phyloP scores from a whole-genome alignment of 768 basidiomycete genomes.

The Leccinum subgranulosum region DNA sequence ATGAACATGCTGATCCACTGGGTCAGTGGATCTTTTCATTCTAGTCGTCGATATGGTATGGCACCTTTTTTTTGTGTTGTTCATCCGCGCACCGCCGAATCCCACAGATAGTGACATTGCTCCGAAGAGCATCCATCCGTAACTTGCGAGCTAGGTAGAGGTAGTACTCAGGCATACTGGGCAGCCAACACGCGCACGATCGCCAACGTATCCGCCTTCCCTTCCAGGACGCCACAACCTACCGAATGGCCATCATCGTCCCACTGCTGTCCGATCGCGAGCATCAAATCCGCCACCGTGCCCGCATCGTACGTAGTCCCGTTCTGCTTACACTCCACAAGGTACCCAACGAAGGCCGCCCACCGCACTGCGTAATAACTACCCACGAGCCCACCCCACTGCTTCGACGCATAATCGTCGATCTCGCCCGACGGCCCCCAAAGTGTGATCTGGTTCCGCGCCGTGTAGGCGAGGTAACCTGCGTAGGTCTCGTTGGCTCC shows the following conservation, averaged over 20 bases:
- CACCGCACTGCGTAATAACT: constrained; percentile 37
- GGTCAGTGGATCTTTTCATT: constrained; percentile 28
- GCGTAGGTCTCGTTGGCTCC: constrained; percentile 30
- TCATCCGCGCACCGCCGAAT: too few relatives aligned
- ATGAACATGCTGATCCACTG: constrained; percentile 42
- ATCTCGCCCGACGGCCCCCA: constrained; percentile 42
- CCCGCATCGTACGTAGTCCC: constrained; percentile 30
- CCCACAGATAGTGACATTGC: too few relatives aligned
- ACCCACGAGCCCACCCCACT: constrained; percentile 39
- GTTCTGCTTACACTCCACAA: constrained; percentile 27
- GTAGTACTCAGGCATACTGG: not conserved
- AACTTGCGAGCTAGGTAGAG: too few relatives aligned
- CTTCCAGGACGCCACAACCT: not conserved
- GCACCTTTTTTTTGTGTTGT: too few relatives aligned
- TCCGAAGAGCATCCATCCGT: too few relatives aligned
- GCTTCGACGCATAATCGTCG: constrained; percentile 44
- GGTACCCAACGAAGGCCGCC: constrained; percentile 33
- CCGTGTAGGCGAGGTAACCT: constrained; percentile 36
- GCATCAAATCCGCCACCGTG: constrained; percentile 22
- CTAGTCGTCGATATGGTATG: too few relatives aligned
- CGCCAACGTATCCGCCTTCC: not conserved
- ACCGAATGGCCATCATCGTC: constrained; percentile 1
- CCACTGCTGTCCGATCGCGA: constrained; percentile 35
- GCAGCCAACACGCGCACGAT: not conserved
- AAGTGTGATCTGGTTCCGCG: constrained; percentile 42